Conservation (phyloP, 192 early-diverging fungal species). For the Diversispora epigaea region DNA sequence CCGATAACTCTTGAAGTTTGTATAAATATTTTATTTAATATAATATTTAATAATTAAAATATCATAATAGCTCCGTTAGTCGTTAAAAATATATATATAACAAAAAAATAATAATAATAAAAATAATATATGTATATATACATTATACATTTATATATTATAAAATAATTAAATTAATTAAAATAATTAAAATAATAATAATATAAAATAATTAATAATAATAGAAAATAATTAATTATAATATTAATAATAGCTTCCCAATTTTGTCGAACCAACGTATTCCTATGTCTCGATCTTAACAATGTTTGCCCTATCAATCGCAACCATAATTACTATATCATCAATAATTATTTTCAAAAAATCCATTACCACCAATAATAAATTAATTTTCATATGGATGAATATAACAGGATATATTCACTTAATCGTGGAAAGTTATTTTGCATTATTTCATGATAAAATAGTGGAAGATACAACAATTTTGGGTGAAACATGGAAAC, state of each 20-base stretch:
- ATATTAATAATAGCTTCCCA: background rate
- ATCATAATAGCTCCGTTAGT: background rate
- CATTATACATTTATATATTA: too few species aligned
- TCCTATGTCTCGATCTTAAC: background rate
- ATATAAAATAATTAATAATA: background rate
- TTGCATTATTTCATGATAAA: constrained; percentile 63
- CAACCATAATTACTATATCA: background rate
- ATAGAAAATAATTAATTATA: background rate
- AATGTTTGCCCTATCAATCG: background rate
- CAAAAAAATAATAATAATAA: too few species aligned
- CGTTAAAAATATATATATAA: background rate
- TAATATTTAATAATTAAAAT: background rate
- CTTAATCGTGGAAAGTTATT: constrained; percentile 83
- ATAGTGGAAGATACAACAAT: constrained; percentile 67
- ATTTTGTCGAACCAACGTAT: background rate
- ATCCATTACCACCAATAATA: constrained; percentile 4
- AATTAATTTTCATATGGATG: constrained; percentile 78
- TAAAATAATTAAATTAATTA: background rate
- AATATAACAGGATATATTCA: constrained; percentile 80
- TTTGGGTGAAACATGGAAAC: constrained; percentile 84
- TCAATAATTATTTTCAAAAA: constrained; percentile 5
- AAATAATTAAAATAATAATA: background rate
- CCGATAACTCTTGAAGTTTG: constrained; percentile 9
- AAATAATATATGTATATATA: background rate
- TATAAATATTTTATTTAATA: background rate